These are phyloP conservation scores for Thuja plicata DNA, from an alignment of 83 land plant genomes.

Conservation along the genomic window DNA sequence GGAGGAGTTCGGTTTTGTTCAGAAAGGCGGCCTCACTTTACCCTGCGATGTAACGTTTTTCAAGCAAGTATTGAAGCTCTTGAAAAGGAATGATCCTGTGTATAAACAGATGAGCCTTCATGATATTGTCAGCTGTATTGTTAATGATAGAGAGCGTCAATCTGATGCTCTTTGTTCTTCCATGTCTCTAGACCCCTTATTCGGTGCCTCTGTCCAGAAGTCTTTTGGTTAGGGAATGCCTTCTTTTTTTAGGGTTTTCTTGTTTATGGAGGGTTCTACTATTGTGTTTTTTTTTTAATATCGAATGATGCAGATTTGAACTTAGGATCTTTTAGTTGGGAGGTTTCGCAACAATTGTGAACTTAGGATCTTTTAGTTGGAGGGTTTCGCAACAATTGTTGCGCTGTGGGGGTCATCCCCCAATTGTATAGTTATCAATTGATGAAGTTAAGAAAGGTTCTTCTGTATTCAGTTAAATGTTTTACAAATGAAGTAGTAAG, in stretches of 20 bases:
- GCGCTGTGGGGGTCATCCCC: too few species aligned
- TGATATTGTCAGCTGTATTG: neutral
- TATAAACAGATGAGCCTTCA: neutral
- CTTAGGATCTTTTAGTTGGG: too few species aligned
- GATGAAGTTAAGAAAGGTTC: too few species aligned
- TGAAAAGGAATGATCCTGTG: neutral
- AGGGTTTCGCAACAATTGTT: too few species aligned
- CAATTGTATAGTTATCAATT: too few species aligned
- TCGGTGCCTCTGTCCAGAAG: neutral
- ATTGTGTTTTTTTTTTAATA: too few species aligned
- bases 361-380: too few species aligned
- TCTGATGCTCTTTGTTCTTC: neutral
- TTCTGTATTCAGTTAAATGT: too few species aligned
- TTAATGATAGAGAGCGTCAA: neutral
- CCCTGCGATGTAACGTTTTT: slow-evolving; percentile 26
- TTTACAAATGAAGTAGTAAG: too few species aligned
- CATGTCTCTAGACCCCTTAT: neutral
- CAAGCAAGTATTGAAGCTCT: neutral
- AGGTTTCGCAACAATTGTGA: too few species aligned
- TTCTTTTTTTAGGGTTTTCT: neutral
- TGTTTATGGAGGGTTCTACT: neutral
- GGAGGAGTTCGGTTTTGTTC: slow-evolving; percentile 29
- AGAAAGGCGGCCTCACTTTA: slow-evolving; percentile 24
- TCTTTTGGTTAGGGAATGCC: neutral
- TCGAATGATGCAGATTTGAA: too few species aligned